Conservation (phyloP, 208 protist genomes). For the Trypanosoma rangeli region DNA sequence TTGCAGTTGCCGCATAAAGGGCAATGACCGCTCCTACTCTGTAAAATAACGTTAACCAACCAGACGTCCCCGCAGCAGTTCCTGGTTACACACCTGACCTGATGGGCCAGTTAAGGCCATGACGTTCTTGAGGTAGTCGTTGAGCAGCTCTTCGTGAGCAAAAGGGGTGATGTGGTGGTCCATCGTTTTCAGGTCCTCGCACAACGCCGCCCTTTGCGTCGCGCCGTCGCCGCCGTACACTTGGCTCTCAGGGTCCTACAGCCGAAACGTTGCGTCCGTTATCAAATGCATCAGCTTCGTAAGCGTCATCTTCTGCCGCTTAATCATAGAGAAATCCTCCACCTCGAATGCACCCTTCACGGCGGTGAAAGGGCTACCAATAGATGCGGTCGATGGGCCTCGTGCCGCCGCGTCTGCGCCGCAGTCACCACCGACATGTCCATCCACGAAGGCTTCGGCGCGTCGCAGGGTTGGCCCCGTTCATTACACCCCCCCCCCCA, state of each 20-base stretch:
- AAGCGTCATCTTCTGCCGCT: slow-evolving; percentile 47
- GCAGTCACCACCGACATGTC: neutral
- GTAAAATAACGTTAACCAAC: slow-evolving; percentile 84
- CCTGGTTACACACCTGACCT: slow-evolving; percentile 38
- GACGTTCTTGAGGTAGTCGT: slow-evolving; percentile 76
- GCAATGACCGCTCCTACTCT: slow-evolving; percentile 59
- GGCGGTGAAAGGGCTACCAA: slow-evolving; percentile 17
- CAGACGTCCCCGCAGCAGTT: slow-evolving; percentile 68
- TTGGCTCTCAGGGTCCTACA: slow-evolving; percentile 62
- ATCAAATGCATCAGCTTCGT: slow-evolving; percentile 43
- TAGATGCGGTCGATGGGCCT: slow-evolving; percentile 1
- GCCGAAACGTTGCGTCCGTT: slow-evolving; percentile 68
- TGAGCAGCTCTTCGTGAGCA: slow-evolving; percentile 56
- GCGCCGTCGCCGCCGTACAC: slow-evolving; percentile 65
- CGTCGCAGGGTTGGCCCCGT: slow-evolving; percentile 35
- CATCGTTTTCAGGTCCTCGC: slow-evolving; percentile 75
- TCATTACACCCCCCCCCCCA: too few relatives aligned
- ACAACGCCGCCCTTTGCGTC: slow-evolving; percentile 50
- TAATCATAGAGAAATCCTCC: slow-evolving; percentile 64
- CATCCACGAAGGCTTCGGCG: neutral
- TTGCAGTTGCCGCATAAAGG: slow-evolving; percentile 67
- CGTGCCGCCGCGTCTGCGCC: neutral
- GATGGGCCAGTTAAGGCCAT: slow-evolving; percentile 47
- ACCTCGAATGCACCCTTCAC: slow-evolving; percentile 45
- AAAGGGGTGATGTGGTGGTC: slow-evolving; percentile 67